These are phyloP conservation scores for Huiozyma sinensis DNA, from an alignment of 805 yeast species.

Conservation along the genomic window DNA sequence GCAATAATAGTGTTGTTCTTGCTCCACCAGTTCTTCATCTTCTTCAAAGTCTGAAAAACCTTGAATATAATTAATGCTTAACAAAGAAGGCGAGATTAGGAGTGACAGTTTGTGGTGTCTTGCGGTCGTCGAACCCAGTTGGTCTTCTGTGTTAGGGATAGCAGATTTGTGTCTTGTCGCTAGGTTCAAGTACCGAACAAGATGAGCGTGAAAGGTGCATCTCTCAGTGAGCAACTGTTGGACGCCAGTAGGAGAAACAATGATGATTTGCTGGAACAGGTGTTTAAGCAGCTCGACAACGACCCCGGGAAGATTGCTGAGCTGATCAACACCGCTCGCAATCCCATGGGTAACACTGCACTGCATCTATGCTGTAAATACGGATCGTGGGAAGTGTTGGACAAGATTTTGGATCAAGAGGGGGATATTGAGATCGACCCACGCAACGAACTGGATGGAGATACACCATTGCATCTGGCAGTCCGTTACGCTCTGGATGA, in stretches of 20 bases:
- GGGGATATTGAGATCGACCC: slow-evolving; percentile 85
- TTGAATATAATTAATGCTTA: too few relatives aligned
- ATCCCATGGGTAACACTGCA: slow-evolving; percentile 71
- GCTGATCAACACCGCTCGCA: slow-evolving; percentile 58
- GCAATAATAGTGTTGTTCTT: too few relatives aligned
- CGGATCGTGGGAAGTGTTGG: slow-evolving; percentile 83
- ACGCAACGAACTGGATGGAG: slow-evolving; percentile 52
- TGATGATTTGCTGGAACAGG: slow-evolving; percentile 53
- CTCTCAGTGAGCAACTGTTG: slow-evolving; percentile 63
- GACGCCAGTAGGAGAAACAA: slow-evolving; percentile 88
- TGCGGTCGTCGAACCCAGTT: background rate
- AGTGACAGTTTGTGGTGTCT: background rate
- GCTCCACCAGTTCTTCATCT: too few relatives aligned
- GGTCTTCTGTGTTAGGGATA: too few relatives aligned
- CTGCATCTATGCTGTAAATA: slow-evolving; percentile 71
- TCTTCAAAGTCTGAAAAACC: too few relatives aligned
- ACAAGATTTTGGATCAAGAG: slow-evolving; percentile 69
- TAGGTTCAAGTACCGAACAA: background rate
- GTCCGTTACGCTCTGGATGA: slow-evolving; percentile 68
- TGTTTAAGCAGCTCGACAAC: slow-evolving; percentile 36
- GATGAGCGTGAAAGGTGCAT: slow-evolving; percentile 46
- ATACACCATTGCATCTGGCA: slow-evolving; percentile 84
- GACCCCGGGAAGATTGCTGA: slow-evolving; percentile 28
- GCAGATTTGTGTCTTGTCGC: background rate
- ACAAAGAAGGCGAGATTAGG: too few relatives aligned